phyloP scores from a whole-genome alignment of 75 land plant species.

The Chamaecyparis obtusa region DNA sequence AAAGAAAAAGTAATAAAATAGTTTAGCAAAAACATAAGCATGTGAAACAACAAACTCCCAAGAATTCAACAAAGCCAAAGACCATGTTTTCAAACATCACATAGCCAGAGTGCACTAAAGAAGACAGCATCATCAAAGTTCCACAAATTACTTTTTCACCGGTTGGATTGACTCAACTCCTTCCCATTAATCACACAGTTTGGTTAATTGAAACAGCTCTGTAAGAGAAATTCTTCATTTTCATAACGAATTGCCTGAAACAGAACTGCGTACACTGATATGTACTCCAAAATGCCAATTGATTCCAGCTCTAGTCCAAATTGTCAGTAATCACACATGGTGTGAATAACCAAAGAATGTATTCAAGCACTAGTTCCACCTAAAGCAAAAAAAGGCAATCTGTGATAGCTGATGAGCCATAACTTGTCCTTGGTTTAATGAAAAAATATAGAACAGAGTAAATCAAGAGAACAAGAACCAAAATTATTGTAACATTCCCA shows the following conservation, averaged over 20 bases:
- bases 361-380: neutral
- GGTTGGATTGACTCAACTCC: neutral
- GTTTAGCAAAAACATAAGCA: neutral
- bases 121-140: neutral
- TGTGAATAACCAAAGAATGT: neutral
- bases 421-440: neutral
- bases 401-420: neutral
- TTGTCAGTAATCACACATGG: neutral
- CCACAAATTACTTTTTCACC: neutral
- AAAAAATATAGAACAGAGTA: neutral
- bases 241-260: neutral
- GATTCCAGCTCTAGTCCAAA: neutral
- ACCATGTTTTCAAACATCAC: neutral
- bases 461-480: neutral
- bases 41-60: neutral
- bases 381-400: neutral
- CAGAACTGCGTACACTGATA: neutral
- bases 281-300: neutral
- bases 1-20: neutral
- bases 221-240: neutral
- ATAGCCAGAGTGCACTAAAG: neutral
- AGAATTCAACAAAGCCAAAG: neutral
- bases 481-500: neutral
- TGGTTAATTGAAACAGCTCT: neutral
- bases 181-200: neutral